Evolutionary conservation across 2,329 filamentous ascomycete genomes (phyloP), one percentile per base, ranked within the genome.

Genomic region (Rhynchosporium graminicola): DNA sequence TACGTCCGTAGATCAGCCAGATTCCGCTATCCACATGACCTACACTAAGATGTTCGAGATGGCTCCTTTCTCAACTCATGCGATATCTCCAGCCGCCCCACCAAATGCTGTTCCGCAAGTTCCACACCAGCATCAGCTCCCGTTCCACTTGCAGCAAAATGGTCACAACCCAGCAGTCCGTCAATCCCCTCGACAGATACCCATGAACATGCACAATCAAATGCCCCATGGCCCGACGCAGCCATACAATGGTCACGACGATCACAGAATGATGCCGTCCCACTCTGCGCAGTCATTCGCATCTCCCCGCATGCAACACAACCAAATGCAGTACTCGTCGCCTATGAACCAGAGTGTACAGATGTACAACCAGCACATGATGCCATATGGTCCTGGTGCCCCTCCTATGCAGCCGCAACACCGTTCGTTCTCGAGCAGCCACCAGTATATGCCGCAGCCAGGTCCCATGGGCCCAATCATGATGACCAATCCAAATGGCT

Each of bases 271-370:
- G 90, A 90, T 95, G 78, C 91, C 90, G 62, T 90, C 88, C 6
- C 92, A 88, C 68, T 92, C 90, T 29, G 87, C 87, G 3, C 92
- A 93, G 70, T 91, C 92, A 2, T 95, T 92, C 74, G 89, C 91
- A 8, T 97, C 93, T 15, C 92, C 94, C 55, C 87, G 92, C 57
- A 83, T 92, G 69, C 83, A 86, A 57, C 88, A 87, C 66, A 83
- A 86, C 15, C 85, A 87, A 36, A 85, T 91, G 74, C 84, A 84
- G 3, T 69, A 93, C 90, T 93, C 92, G 69, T 84, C 85, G 26
- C 84, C 83, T 2, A 87, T 91, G 79, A 84, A 83, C 59, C 87
- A 87, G 26, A 87, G 87, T 65, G 83, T 84, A 28, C 87, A 91
- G 72, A 82, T 92, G 69, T 92, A 89, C 73, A 86, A 83, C 47